phyloP scores from a whole-genome alignment of 2,329 filamentous ascomycete species.

The Parastagonospora nodorum region DNA sequence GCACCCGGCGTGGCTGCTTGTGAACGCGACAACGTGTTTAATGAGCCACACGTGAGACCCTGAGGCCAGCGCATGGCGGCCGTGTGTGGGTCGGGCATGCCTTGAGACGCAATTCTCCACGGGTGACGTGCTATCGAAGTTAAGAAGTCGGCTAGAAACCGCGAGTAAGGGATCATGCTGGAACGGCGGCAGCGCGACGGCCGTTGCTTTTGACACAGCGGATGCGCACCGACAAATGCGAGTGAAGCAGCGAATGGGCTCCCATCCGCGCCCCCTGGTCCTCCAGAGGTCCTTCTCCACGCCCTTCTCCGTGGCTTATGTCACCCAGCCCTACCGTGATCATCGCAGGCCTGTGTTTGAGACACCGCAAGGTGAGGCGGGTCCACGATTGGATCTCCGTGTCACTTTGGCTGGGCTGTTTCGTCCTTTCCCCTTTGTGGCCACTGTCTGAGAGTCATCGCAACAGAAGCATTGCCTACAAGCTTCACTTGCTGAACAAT shows the following conservation, averaged over 20 bases:
- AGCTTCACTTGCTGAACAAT: constrained; percentile 42
- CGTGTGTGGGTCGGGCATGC: constrained; percentile 16
- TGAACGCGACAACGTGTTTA: constrained; percentile 28
- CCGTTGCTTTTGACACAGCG: constrained; percentile 11
- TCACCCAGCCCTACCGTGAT: constrained; percentile 27
- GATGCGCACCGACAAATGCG: constrained; percentile 23
- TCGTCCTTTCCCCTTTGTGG: constrained; percentile 34
- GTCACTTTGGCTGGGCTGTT: constrained; percentile 29
- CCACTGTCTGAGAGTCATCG: constrained; percentile 30
- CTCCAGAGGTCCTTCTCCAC: constrained; percentile 18
- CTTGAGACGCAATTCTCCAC: constrained; percentile 27
- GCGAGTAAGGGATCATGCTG: constrained; percentile 26
- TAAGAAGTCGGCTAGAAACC: constrained; percentile 31
- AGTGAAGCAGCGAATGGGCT: constrained; percentile 29
- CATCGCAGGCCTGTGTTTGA: constrained; percentile 33
- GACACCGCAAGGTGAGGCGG: constrained; percentile 39
- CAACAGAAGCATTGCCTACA: constrained; percentile 27
- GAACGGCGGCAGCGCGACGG: constrained; percentile 15
- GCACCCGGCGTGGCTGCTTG: constrained; percentile 19
- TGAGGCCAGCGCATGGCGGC: constrained; percentile 32
- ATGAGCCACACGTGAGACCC: constrained; percentile 22
- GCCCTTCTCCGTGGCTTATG: constrained; percentile 21
- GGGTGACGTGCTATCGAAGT: constrained; percentile 18
- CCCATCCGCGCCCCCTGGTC: constrained; percentile 14
- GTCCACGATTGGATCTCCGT: constrained; percentile 31